Base-by-base conservation (phyloP, 2,329 filamentous ascomycete species). In the Pseudogymnoascus sp. region DNA sequence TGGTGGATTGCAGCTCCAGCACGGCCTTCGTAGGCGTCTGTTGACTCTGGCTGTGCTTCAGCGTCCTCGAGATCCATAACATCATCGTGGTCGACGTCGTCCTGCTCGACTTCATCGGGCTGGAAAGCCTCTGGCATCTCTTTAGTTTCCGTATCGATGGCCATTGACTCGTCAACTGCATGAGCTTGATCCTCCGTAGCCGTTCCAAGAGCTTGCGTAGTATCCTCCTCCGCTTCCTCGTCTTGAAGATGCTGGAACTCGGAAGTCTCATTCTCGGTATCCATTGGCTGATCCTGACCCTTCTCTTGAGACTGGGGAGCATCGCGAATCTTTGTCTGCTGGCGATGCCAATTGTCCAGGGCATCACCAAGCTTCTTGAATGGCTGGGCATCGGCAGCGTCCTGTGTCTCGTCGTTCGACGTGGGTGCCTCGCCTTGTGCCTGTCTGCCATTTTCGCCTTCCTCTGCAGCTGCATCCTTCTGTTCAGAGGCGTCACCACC, bases 291-390 rank as follows among this genome's bases (percentile, higher is more conserved):
- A 43, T 72, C 68, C 63, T 70, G 62, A 3, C 39, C 64, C 66
- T 79, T 74, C 45, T 81, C 75, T 39, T 77, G 78, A 19, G 81
- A 76, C 60, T 61, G 11, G 82, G 78, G 57, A 85, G 81, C 19
- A 75, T 76, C 43, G 81, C 76, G 62, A 70, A 99, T 98, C 67
- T 96, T 89, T 57, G 85, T 85, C 71, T 96, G 90, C 72, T 92
- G 90, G 65, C 90, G 85, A 75, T 98, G 93, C 91, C 93, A 99
- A 70, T 89, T 86, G 75, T 98, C 93, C 34, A 99, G 81, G 5
- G 92, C 89, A 77, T 99, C 92, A 21, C 95, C 95, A 31, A 99
- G 84, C 73, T 96, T 96, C 78, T 95, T 95, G 81, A 97, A 96
- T 1, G 92, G 90, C 69, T 95, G 86, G 54, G 80, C 78, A 62